Percentiles rank a stretch among this genome's conserved stretches.
phyloP scores from a whole-genome alignment of 1,139 yeast genomes.

The Diutina rugosa region DNA sequence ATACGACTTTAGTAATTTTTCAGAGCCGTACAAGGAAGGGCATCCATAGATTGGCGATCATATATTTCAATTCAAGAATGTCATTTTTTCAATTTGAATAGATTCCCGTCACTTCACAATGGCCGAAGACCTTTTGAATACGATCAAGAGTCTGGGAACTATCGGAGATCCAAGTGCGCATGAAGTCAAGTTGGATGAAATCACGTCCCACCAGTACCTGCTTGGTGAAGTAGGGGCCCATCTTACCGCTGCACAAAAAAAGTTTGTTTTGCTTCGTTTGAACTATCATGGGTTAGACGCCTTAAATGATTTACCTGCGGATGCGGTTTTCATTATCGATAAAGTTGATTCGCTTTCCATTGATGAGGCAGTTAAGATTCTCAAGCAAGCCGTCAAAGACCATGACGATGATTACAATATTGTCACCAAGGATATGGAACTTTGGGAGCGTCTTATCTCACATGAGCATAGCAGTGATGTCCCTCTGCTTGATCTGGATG shows the following conservation, averaged over 20 bases:
- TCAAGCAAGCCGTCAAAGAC: background rate
- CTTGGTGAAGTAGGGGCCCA: background rate
- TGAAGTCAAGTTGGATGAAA: background rate
- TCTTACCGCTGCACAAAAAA: background rate
- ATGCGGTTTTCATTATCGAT: background rate
- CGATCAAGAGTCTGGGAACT: background rate
- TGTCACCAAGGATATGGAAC: background rate
- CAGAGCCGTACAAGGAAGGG: background rate
- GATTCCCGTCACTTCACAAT: background rate
- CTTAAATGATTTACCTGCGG: background rate
- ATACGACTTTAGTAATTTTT: background rate
- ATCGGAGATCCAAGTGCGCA: background rate
- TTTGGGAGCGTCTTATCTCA: background rate
- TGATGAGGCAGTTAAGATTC: background rate
- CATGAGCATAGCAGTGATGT: background rate
- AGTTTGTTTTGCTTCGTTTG: background rate
- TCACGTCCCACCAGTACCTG: background rate
- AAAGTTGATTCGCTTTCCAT: background rate
- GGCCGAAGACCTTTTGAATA: background rate
- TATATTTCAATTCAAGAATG: background rate
- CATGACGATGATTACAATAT: slow-evolving; percentile 1
- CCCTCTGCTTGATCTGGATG: background rate
- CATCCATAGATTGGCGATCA: background rate
- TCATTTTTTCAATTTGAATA: too few relatives aligned
- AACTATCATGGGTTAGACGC: slow-evolving; percentile 6